Conservation (phyloP, 441 rosid species). For the Melastoma candidum region DNA sequence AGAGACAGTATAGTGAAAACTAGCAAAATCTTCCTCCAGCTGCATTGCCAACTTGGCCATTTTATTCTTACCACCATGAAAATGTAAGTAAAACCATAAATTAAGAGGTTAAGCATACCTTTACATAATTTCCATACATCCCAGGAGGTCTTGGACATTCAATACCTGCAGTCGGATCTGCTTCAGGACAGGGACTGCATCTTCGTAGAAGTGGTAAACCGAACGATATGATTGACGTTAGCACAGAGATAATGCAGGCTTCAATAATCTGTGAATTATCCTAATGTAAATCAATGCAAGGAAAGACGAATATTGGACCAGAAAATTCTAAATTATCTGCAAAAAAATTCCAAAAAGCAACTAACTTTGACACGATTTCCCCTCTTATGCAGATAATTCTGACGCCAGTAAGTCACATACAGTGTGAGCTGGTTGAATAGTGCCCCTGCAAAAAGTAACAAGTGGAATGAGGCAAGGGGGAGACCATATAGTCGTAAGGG, state of each 20-base stretch:
- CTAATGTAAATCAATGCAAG: neutral
- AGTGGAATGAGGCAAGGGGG: neutral
- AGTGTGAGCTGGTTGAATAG: slow-evolving; percentile 89
- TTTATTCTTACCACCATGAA: too few relatives aligned
- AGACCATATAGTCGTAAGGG: slow-evolving; percentile 5
- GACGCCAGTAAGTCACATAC: slow-evolving; percentile 77
- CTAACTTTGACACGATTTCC: slow-evolving; percentile 80
- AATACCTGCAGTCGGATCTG: slow-evolving; percentile 64
- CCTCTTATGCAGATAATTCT: slow-evolving; percentile 78
- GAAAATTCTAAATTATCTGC: neutral
- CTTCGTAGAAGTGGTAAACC: slow-evolving; percentile 85
- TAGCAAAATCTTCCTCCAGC: too few relatives aligned
- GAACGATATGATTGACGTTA: slow-evolving; percentile 84
- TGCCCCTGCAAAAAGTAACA: slow-evolving; percentile 49
- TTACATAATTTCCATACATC: slow-evolving; percentile 90
- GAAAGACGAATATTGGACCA: neutral
- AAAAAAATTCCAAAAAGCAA: neutral
- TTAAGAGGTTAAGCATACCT: slow-evolving; percentile 40
- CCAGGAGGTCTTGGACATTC: slow-evolving; percentile 92
- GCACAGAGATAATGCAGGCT: slow-evolving; percentile 84
- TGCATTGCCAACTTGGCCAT: too few relatives aligned
- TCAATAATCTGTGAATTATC: slow-evolving; percentile 65
- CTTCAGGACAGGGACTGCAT: slow-evolving; percentile 88
- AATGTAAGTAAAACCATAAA: neutral
- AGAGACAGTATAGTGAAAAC: too few relatives aligned